phyloP scores from a whole-genome alignment of 805 yeast genomes.

The Ogataea trehalophila region DNA sequence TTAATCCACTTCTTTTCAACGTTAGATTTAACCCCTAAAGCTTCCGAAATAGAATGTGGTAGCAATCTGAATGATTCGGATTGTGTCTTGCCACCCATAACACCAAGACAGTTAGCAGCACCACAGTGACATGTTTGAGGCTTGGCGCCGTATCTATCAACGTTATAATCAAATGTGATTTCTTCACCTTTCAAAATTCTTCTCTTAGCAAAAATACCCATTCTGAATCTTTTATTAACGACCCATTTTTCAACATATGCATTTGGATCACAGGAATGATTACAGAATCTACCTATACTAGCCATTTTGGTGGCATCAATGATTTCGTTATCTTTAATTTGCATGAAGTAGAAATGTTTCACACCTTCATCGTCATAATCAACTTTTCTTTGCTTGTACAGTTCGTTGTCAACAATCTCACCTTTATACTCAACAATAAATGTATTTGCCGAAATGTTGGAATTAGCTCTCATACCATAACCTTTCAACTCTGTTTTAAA shows the following conservation, averaged over 20 bases:
- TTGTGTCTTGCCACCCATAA: conserved; percentile 95
- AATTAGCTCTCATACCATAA: conserved; percentile 77
- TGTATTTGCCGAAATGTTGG: conserved; percentile 50
- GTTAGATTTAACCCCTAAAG: conserved; percentile 67
- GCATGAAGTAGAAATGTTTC: conserved; percentile 91
- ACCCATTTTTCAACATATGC: conserved; percentile 97
- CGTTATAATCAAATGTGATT: conserved; percentile 87
- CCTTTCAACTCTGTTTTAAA: conserved; percentile 83
- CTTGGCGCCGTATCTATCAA: conserved; percentile 92
- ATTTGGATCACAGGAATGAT: conserved; percentile 94
- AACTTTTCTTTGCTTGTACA: conserved; percentile 71
- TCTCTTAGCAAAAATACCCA: conserved; percentile 93
- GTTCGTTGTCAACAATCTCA: conserved; percentile 78
- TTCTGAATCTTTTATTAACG: conserved; percentile 79
- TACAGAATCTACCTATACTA: conserved; percentile 83
- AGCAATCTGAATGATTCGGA: conserved; percentile 82
- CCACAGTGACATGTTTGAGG: conserved; percentile 96
- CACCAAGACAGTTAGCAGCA: conserved; percentile 85
- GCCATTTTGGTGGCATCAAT: conserved; percentile 94
- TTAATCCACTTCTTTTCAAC: conserved; percentile 72
- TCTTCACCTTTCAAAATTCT: conserved; percentile 75
- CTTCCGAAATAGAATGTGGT: conserved; percentile 81
- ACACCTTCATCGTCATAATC: conserved; percentile 64
- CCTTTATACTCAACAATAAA: conserved; percentile 92
- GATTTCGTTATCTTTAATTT: conserved; percentile 88